Conservation (phyloP, 768 basidiomycete species). For the Brasilioporus rufonigricans region DNA sequence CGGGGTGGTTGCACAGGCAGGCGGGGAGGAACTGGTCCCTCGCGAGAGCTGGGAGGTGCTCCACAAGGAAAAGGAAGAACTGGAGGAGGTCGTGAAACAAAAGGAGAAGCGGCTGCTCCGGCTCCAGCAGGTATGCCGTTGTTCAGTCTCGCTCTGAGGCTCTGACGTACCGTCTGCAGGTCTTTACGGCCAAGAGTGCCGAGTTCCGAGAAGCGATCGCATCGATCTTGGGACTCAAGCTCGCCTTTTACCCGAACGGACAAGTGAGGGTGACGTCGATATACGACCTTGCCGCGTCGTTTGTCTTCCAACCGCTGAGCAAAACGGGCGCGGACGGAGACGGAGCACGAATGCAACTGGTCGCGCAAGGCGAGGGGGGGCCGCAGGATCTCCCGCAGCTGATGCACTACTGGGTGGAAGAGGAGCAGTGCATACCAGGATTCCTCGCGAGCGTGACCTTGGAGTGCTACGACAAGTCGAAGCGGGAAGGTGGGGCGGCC, state of each 20-base stretch:
- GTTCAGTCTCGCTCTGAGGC: not conserved
- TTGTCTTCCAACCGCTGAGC: slow-evolving; percentile 73
- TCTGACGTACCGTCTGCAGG: slow-evolving; percentile 39
- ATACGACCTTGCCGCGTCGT: slow-evolving; percentile 83
- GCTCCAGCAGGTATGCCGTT: slow-evolving; percentile 64
- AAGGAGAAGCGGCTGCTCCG: slow-evolving; percentile 80
- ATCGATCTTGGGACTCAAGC: slow-evolving; percentile 85
- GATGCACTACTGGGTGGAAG: slow-evolving; percentile 84
- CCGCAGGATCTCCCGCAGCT: slow-evolving; percentile 72
- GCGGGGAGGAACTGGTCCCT: slow-evolving; percentile 51
- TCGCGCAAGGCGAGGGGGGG: slow-evolving; percentile 71
- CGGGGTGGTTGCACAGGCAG: slow-evolving; percentile 25
- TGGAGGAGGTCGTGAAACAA: slow-evolving; percentile 63
- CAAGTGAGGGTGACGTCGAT: slow-evolving; percentile 88
- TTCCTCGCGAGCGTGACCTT: slow-evolving; percentile 87
- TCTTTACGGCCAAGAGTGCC: slow-evolving; percentile 79
- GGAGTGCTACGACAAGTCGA: slow-evolving; percentile 82
- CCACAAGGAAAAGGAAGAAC: slow-evolving; percentile 62
- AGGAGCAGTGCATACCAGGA: slow-evolving; percentile 83
- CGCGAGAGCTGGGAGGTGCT: slow-evolving; percentile 77
- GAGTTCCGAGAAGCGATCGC: slow-evolving; percentile 93
- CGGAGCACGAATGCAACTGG: slow-evolving; percentile 64
- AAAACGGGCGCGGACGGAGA: slow-evolving; percentile 36
- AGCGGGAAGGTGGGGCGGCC: slow-evolving; percentile 28
- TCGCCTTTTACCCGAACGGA: slow-evolving; percentile 89